These are phyloP conservation scores for Plasmodium relictum DNA, from an alignment of 169 alveolate genomes.

Conservation along the genomic window DNA sequence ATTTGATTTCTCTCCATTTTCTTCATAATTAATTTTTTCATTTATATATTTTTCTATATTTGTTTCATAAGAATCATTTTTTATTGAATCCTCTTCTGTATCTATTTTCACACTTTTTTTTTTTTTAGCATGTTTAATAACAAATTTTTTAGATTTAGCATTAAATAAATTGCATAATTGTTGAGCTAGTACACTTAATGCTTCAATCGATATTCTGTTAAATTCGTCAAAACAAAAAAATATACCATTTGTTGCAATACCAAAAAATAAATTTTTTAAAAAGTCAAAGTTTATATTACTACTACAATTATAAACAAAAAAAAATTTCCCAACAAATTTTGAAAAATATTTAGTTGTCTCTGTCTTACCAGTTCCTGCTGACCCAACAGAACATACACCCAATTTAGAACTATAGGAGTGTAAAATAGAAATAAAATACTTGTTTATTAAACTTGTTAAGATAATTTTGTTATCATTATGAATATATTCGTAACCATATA, in stretches of 20 bases:
- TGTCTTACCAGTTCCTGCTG: constrained; percentile 99
- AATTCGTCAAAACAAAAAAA: constrained; percentile 99
- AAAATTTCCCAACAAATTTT: constrained; percentile 95
- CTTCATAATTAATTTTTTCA: constrained; percentile 10
- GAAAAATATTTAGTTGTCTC: constrained; percentile 99
- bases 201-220: constrained; percentile 96
- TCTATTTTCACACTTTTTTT: not conserved
- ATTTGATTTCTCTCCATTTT: not conserved
- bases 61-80: not conserved
- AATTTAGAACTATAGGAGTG: constrained; percentile 96
- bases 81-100: not conserved
- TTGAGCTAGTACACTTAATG: constrained; percentile 96
- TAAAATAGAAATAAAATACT: constrained; percentile 96
- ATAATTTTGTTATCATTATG: constrained; percentile 97
- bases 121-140: constrained; percentile 1
- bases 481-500: constrained; percentile 97
- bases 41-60: not conserved
- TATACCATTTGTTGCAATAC: constrained; percentile 96
- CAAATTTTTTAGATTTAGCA: constrained; percentile 66
- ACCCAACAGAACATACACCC: constrained; percentile 99
- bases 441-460: constrained; percentile 98
- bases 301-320: constrained; percentile 98
- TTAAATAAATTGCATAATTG: constrained; percentile 79
- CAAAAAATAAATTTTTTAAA: constrained; percentile 96
- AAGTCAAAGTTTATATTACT: constrained; percentile 97